Conservation (phyloP, 139 green algal species). For the Micromonas commoda region DNA sequence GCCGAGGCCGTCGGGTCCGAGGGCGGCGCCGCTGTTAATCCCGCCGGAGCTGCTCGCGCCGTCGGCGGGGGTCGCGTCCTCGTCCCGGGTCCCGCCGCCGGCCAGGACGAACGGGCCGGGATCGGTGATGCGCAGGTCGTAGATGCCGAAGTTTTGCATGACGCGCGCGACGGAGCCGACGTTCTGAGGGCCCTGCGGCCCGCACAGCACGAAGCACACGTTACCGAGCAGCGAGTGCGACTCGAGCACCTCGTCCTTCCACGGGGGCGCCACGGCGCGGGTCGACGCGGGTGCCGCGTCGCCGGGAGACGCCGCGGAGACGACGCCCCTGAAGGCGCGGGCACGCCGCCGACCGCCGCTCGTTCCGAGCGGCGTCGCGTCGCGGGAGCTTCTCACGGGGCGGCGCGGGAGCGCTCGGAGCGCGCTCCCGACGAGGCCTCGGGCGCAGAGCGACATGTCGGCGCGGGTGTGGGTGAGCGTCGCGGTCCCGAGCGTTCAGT, state of each 20-base stretch:
- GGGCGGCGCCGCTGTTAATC: background rate
- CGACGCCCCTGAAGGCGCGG: no score
- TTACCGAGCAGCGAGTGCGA: background rate
- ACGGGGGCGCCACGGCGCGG: no score
- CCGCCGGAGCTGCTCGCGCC: background rate
- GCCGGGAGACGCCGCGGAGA: no score
- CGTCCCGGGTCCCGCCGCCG: background rate
- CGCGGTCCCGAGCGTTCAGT: no score
- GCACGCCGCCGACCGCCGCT: no score
- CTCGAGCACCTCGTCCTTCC: background rate
- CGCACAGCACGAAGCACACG: constrained; percentile 24
- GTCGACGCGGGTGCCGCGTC: no score
- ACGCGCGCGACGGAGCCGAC: constrained; percentile 20
- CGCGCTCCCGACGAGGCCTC: no score
- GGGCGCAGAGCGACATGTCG: no score
- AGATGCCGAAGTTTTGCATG: constrained; percentile 35
- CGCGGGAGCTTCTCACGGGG: no score
- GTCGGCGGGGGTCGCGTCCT: background rate
- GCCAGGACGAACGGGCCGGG: constrained; percentile 16
- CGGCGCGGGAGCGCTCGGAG: no score
- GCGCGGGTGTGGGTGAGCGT: no score
- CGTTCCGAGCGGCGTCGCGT: no score
- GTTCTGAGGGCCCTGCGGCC: constrained; percentile 31
- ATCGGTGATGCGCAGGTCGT: constrained; percentile 23
- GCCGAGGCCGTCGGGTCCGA: background rate